phyloP scores from a whole-genome alignment of 257 asterid genomes.

The Penstemon barbatus region DNA sequence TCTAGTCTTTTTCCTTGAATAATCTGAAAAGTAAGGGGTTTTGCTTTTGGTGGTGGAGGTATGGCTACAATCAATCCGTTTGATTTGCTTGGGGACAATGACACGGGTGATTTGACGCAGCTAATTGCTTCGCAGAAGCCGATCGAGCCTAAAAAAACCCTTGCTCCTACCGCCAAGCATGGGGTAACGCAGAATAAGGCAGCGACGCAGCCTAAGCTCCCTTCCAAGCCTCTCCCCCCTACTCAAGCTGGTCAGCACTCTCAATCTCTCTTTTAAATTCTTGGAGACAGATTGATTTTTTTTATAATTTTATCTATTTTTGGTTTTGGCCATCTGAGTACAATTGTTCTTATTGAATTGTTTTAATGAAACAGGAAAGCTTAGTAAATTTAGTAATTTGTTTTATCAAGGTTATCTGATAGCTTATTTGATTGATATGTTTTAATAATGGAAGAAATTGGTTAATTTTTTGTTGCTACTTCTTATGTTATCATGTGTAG shows the following conservation, averaged over 20 bases:
- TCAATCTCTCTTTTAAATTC: not conserved
- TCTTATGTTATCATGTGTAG: no score
- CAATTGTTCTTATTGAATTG: no score
- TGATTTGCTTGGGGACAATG: slow-evolving; percentile 84
- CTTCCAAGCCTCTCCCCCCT: slow-evolving; percentile 76
- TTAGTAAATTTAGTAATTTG: no score
- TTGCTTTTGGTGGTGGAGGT: slow-evolving; percentile 30
- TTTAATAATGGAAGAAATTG: no score
- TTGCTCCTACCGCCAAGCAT: slow-evolving; percentile 35
- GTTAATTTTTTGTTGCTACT: no score
- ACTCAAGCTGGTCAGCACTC: slow-evolving; percentile 62
- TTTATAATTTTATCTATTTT: no score
- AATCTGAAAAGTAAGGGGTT: slow-evolving; percentile 26
- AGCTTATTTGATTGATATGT: no score
- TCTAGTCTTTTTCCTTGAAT: not conserved
- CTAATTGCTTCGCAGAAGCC: slow-evolving; percentile 61
- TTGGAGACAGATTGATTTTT: no score
- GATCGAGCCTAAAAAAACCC: slow-evolving; percentile 53
- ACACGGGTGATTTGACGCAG: slow-evolving; percentile 60
- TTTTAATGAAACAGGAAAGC: no score
- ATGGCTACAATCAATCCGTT: slow-evolving; percentile 89
- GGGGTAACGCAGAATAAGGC: slow-evolving; percentile 29
- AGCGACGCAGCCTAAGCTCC: slow-evolving; percentile 53
- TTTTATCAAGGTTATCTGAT: no score
- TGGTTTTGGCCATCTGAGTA: no score